Evolutionary conservation across 208 protist species (phyloP).

Genomic region (Leishmania lainsoni): DNA sequence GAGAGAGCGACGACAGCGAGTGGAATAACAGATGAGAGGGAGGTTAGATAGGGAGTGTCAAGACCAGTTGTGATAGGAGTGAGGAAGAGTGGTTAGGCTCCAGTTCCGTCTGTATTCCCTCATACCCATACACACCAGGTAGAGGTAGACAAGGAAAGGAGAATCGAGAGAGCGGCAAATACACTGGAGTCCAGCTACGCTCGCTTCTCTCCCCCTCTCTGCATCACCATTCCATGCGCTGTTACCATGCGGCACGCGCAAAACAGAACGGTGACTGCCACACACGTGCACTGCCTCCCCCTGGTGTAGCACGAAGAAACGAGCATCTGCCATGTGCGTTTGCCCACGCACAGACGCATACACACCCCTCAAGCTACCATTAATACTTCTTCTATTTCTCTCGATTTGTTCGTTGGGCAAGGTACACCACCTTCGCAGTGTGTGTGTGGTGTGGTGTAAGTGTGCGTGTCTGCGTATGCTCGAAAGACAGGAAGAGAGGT

Average conservation of each 20-base stretch:
- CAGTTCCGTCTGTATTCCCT: neutral
- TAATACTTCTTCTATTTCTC: neutral
- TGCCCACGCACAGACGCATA: neutral
- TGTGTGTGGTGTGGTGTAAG: neutral
- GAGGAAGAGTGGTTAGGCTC: neutral
- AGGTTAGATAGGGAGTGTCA: neutral
- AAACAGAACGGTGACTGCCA: neutral
- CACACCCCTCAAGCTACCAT: neutral
- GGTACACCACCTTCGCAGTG: neutral
- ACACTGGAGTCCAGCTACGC: neutral
- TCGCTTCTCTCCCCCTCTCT: neutral
- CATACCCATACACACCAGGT: no score
- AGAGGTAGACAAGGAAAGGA: neutral
- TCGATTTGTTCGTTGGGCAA: neutral
- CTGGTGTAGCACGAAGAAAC: neutral
- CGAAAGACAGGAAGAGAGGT: no score
- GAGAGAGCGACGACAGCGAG: neutral
- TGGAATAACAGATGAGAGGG: neutral
- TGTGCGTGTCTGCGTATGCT: no score
- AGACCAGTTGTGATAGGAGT: neutral
- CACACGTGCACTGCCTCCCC: neutral
- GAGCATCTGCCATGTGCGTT: neutral
- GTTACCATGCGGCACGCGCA: neutral
- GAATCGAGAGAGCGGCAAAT: neutral
- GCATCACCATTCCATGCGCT: neutral